A percentile compares a stretch with the other conserved stretches of the same genome.
phyloP scores from a whole-genome alignment of 2,329 filamentous ascomycete genomes.

The Nemania diffusa region DNA sequence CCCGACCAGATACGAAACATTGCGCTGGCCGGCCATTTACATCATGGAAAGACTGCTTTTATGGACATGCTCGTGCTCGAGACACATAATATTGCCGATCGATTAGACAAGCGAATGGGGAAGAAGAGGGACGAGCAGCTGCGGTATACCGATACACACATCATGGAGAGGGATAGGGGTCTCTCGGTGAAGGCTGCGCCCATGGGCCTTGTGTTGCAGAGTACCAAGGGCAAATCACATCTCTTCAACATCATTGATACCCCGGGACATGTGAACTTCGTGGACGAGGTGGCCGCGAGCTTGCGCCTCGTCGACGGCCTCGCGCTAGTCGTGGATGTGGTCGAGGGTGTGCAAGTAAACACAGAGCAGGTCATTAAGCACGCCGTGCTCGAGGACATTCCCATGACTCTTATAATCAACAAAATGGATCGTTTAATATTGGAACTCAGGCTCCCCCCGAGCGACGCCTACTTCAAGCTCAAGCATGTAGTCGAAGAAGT shows the following conservation, averaged over 20 bases:
- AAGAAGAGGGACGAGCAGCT: conserved; percentile 88
- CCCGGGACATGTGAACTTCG: conserved; percentile 97
- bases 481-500: conserved; percentile 99
- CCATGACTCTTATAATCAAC: conserved; percentile 91
- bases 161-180: conserved; percentile 88
- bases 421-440: conserved; percentile 97
- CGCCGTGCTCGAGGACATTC: conserved; percentile 88
- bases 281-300: conserved; percentile 92
- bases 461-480: conserved; percentile 97
- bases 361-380: conserved; percentile 98
- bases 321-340: conserved; percentile 92
- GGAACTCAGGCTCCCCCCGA: conserved; percentile 92
- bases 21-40: conserved; percentile 89
- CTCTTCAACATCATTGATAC: conserved; percentile 95
- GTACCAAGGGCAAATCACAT: conserved; percentile 92
- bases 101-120: conserved; percentile 82
- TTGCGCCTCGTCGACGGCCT: conserved; percentile 90
- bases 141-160: conserved; percentile 91
- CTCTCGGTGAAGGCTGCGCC: conserved; percentile 92
- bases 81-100: conserved; percentile 86
- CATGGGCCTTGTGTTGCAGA: conserved; percentile 91
- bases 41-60: conserved; percentile 97
- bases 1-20: conserved; percentile 95
- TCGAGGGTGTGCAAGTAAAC: conserved; percentile 98
- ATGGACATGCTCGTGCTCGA: conserved; percentile 98